A percentile compares a stretch with the other conserved stretches of the same genome.
phyloP scores from a whole-genome alignment of 768 basidiomycete species.

The Neoboletus subvelutipes region DNA sequence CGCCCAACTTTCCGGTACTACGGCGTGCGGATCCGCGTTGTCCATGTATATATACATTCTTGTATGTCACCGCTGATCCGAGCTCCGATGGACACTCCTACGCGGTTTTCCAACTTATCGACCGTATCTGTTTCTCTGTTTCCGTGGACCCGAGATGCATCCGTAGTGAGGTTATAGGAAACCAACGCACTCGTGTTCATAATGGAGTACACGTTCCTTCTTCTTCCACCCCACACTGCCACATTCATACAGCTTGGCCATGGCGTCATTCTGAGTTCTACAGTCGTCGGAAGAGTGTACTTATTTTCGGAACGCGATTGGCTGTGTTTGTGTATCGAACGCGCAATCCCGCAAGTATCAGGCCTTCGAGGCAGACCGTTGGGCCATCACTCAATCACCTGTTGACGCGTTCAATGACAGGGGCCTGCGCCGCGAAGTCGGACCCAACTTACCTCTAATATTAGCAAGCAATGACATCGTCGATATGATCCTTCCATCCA shows the following conservation, averaged over 20 bases:
- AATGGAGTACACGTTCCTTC: background rate
- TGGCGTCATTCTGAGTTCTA: background rate
- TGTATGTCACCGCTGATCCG: background rate
- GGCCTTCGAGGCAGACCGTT: background rate
- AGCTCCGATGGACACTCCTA: background rate
- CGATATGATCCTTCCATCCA: conserved; percentile 1
- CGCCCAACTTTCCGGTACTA: background rate
- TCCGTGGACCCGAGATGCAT: background rate
- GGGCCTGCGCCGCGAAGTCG: background rate
- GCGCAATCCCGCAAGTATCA: background rate
- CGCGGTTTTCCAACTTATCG: background rate
- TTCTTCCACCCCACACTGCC: background rate
- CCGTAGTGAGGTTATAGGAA: background rate
- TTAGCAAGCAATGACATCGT: background rate
- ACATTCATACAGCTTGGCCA: background rate
- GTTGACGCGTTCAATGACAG: background rate
- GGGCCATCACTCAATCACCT: background rate
- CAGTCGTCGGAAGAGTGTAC: background rate
- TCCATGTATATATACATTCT: background rate
- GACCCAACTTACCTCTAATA: background rate
- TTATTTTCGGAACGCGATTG: background rate
- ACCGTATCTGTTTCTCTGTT: background rate
- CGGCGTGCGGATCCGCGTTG: background rate
- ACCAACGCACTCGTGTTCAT: background rate
- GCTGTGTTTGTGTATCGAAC: background rate